Base-by-base conservation (phyloP, 257 asterid genomes). In the Solanum etuberosum region DNA sequence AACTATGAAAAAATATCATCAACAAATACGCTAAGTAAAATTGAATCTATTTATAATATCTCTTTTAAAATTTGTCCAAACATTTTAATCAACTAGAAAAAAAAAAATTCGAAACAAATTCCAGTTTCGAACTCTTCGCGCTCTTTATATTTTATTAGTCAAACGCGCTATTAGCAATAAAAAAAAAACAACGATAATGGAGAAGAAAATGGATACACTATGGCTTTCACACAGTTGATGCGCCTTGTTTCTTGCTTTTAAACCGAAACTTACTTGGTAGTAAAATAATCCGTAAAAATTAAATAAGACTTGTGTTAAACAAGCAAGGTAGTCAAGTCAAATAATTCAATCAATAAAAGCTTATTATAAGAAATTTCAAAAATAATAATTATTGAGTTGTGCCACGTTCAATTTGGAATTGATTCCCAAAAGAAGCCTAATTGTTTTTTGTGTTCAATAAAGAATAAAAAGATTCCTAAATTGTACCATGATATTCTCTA, bases 231-330 rank as follows among this genome's bases (percentile, higher is more conserved):
- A 18, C 9, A 0, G 4, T 18, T 3, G 63, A 54, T 54, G 4
- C 2, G 6, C 9, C n/a, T 54, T 54, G 9, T 10, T 54, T 54
- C 63, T 54, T 54, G 0, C 63, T 54, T 54, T 54, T 54, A n/a
- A 54, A 18, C 23, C 0, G 11, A 0, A 18, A 1, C 2, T 54
- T 54, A 18, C 2, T 54, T 18, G 10, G 1, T 54, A 18, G 63
- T 18, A 6, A 1, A 54, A 54, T 0, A 0, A 0, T 18, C 6
- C 0, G 1, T 20, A 0, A 54, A 54, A 54, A 6, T 51, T 51
- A 6, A 51, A 51, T 51, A 51, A 51, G 0, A 51, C 15, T 51
- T 51, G 2, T 51, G 9, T 16, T 51, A 51, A 51, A n/a, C n/a
- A n/a, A n/a, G n/a, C n/a, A n/a, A n/a, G n/a, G n/a, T 16, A 51